phyloP scores from a whole-genome alignment of 345 rosid species.

The thale cress (Arabidopsis thaliana) region DNA sequence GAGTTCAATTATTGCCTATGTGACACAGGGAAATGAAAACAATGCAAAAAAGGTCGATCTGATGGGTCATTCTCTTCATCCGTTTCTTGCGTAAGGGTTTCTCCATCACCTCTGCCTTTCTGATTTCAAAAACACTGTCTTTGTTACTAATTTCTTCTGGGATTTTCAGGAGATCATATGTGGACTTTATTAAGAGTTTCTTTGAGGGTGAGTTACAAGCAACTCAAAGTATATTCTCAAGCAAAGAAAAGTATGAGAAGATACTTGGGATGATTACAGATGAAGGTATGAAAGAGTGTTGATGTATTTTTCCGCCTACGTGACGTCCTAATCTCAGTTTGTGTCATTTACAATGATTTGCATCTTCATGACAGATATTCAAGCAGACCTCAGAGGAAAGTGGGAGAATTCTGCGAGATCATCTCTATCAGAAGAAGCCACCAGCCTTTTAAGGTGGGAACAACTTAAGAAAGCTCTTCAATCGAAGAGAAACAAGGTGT shows the following conservation, averaged over 20 bases:
- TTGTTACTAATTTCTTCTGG: constrained; percentile 28
- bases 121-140: neutral
- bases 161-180: constrained; percentile 78
- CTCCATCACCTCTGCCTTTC: constrained; percentile 23
- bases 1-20: constrained; percentile 24
- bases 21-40: constrained; percentile 80
- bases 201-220: constrained; percentile 76
- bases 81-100: constrained; percentile 79
- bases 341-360: constrained; percentile 33
- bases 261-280: constrained; percentile 87
- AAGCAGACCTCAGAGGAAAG: constrained; percentile 79
- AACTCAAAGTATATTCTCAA: constrained; percentile 66
- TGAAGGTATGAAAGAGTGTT: constrained; percentile 55
- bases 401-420: constrained; percentile 72
- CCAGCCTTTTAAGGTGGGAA: constrained; percentile 74
- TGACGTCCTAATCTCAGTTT: neutral
- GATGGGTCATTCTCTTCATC: constrained; percentile 75
- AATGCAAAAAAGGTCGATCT: constrained; percentile 74
- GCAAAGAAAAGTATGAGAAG: constrained; percentile 84
- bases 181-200: constrained; percentile 69
- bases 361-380: constrained; percentile 56
- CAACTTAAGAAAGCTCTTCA: constrained; percentile 73
- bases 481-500: constrained; percentile 79
- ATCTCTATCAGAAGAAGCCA: constrained; percentile 68
- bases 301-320: constrained; percentile 1